Base-by-base conservation (phyloP, 2,329 filamentous ascomycete genomes). In the Xylariaceae sp. region DNA sequence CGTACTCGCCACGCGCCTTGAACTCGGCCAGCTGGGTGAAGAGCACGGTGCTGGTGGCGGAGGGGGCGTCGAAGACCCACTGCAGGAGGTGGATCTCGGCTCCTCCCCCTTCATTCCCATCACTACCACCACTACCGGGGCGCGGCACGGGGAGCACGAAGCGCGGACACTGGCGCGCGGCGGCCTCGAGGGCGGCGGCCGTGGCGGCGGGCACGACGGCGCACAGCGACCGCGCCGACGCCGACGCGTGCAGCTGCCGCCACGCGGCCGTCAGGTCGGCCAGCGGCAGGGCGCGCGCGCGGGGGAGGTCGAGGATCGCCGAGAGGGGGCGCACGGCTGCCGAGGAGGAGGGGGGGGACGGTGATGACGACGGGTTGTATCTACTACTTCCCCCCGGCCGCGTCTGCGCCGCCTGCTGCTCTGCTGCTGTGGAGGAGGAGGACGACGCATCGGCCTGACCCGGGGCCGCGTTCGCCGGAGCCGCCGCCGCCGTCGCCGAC, bases 81-180 rank as follows among this genome's bases (percentile, higher is more conserved):
- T 98, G 90, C 42, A 98, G 63, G 59, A 94, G 94, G 62, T 98
- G 92, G 29, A 98, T 88, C 60, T 96, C 92, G 29, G 88, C 86
- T 32, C 85, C 86, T 45, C 68, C 67, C 16, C 59, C 64, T n/a
- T n/a, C n/a, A n/a, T n/a, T n/a, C n/a, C n/a, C n/a, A n/a, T n/a
- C n/a, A n/a, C n/a, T n/a, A n/a, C n/a, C n/a, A n/a, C n/a, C n/a
- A n/a, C n/a, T n/a, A n/a, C n/a, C n/a, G 29, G 64, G 62, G 59
- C 74, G 84, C 45, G 84, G 84, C 5, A 96, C 72, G 0, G 92
- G 92, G 2, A 98, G 75, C 35, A 98, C 81, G 63, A 98, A 98
- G 49, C 88, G 81, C 11, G 92, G 92, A 56, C 90, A 76, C 32
- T 67, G 67, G 43, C 77, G 77, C 11, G 89, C 92, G 3, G 78